A percentile compares a stretch with the other conserved stretches of the same genome.
Evolutionary conservation across 495 filamentous ascomycete genomes (phyloP).

Genomic region (Tirmania nivea): DNA sequence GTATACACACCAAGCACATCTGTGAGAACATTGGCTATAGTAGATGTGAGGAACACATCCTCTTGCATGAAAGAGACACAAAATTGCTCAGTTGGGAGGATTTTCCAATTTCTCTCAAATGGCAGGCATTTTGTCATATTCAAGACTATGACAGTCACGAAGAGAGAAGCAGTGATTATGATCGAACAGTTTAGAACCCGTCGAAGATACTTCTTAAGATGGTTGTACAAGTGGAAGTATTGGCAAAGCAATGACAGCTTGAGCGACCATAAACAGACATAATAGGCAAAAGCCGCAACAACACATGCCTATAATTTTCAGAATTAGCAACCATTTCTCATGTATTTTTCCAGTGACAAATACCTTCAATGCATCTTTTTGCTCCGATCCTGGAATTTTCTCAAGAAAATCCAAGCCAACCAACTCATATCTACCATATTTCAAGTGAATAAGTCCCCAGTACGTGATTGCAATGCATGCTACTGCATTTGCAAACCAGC

Average conservation of each 20-base stretch:
- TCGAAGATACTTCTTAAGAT: background rate
- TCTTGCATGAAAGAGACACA: background rate
- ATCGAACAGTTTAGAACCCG: background rate
- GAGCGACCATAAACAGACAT: background rate
- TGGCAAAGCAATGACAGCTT: background rate
- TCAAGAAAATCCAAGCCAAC: background rate
- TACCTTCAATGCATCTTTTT: background rate
- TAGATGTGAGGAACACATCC: background rate
- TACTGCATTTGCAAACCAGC: background rate
- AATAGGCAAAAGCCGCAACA: background rate
- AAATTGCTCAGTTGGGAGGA: background rate
- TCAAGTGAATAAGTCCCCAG: background rate
- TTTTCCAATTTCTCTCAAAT: background rate
- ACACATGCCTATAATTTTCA: background rate
- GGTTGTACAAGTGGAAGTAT: background rate
- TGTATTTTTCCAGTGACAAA: background rate
- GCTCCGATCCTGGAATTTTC: background rate
- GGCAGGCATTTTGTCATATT: background rate
- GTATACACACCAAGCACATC: background rate
- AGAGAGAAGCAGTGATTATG: background rate
- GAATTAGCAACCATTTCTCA: background rate
- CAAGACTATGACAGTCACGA: background rate
- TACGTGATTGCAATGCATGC: background rate
- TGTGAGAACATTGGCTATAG: background rate
- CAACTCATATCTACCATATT: background rate